Percentiles rank a stretch among this genome's conserved stretches.
Evolutionary conservation across 129 eudicot genomes (phyloP).

Genomic region (Tagetes patula): DNA sequence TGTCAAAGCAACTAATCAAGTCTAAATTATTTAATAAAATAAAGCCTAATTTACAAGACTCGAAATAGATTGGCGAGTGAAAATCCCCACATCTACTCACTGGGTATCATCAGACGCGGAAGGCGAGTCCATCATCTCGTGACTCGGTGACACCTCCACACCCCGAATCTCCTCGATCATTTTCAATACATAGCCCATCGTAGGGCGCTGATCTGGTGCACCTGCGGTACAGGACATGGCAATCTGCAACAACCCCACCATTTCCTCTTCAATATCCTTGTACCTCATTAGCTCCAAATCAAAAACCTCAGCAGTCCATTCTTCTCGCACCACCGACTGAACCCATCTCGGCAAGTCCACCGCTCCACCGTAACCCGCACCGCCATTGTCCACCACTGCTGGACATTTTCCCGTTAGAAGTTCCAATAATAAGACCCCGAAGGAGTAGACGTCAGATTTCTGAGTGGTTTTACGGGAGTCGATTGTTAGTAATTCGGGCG

Average conservation of each 20-base stretch:
- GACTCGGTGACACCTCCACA: conserved; percentile 65
- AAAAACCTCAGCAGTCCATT: conserved; percentile 57
- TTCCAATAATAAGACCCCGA: conserved; percentile 55
- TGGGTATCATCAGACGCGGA: conserved; percentile 56
- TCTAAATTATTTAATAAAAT: conserved; percentile 13
- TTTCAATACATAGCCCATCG: conserved; percentile 43
- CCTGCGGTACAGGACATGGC: conserved; percentile 54
- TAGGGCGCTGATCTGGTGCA: conserved; percentile 48
- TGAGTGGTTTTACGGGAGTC: conserved; percentile 33
- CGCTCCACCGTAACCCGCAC: conserved; percentile 47
- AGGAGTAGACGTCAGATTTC: conserved; percentile 53
- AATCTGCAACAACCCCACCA: conserved; percentile 52
- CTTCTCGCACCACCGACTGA: conserved; percentile 41
- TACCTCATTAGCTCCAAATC: conserved; percentile 58
- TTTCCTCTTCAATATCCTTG: conserved; percentile 60
- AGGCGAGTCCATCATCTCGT: conserved; percentile 71
- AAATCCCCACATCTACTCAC: conserved; percentile 45
- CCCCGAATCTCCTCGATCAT: conserved; percentile 75
- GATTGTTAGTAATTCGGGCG: conserved; percentile 40
- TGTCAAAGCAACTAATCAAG: conserved; percentile 14
- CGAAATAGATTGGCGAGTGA: conserved; percentile 23
- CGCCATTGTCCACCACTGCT: conserved; percentile 46
- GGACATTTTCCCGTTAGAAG: conserved; percentile 68
- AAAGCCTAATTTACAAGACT: conserved; percentile 34
- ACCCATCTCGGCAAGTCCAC: conserved; percentile 55